Percentiles rank a stretch among this genome's conserved stretches.
Conservation (phyloP, 805 yeast genomes). For the Lipomyces starkeyi region DNA sequence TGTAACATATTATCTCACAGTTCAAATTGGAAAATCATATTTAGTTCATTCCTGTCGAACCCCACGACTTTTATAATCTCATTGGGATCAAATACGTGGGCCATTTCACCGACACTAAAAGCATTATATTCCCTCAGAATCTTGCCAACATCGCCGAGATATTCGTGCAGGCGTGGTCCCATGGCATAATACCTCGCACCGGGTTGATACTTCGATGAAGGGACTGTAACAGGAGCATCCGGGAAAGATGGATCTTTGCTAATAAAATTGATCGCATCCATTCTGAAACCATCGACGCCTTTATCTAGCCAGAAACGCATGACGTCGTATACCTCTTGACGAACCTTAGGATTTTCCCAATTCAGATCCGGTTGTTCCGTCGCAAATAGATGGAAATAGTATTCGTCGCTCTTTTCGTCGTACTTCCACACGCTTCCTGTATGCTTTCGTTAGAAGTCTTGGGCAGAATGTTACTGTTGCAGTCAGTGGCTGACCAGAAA, state of each 20-base stretch:
- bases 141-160: conserved; percentile 58
- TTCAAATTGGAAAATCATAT: conserved; percentile 43
- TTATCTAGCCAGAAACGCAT: conserved; percentile 60
- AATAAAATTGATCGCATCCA: conserved; percentile 61
- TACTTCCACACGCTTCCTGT: conserved; percentile 58
- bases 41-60: conserved; percentile 40
- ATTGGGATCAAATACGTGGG: conserved; percentile 47
- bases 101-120: conserved; percentile 66
- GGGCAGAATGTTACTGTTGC: not conserved
- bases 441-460: not conserved
- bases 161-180: conserved; percentile 65
- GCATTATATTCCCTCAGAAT: conserved; percentile 56
- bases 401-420: conserved; percentile 60
- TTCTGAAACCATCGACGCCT: conserved; percentile 66
- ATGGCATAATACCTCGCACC: conserved; percentile 49
- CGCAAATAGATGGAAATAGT: conserved; percentile 62
- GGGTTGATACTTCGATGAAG: conserved; percentile 52
- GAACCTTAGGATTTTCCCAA: conserved; percentile 59
- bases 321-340: conserved; percentile 54
- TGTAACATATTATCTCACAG: conserved; percentile 34
- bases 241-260: conserved; percentile 55
- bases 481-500: conserved; percentile 37
- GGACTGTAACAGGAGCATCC: conserved; percentile 57
- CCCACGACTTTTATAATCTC: conserved; percentile 39
- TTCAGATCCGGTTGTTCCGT: conserved; percentile 64